These are phyloP conservation scores for Silene coronaria DNA, from an alignment of 179 eudicot genomes.

Conservation along the genomic window DNA sequence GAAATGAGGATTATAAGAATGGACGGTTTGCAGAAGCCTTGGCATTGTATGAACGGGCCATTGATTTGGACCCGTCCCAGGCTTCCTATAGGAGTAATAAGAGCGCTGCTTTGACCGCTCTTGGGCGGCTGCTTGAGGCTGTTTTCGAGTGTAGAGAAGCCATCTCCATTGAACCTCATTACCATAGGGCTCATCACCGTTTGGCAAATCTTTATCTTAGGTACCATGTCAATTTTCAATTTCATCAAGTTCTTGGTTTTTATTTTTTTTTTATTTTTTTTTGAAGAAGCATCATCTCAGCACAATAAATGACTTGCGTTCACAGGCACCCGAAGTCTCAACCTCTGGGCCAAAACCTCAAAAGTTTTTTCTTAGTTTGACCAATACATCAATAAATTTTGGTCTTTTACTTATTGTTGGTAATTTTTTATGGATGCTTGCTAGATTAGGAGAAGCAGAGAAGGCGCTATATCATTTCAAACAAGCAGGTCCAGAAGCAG, in stretches of 20 bases:
- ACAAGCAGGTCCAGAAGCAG: constrained; percentile 54
- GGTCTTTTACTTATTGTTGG: background rate
- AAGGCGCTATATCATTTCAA: constrained; percentile 53
- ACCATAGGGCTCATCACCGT: constrained; percentile 67
- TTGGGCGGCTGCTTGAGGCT: constrained; percentile 73
- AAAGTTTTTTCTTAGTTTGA: background rate
- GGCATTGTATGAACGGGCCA: constrained; percentile 60
- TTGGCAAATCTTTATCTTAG: constrained; percentile 68
- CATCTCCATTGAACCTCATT: constrained; percentile 49
- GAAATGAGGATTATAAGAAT: constrained; percentile 67
- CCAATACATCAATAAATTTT: background rate
- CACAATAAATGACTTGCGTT: no score
- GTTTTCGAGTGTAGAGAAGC: constrained; percentile 67
- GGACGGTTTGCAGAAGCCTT: constrained; percentile 77
- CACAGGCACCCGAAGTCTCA: no score
- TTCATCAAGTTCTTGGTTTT: background rate
- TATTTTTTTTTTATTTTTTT: background rate
- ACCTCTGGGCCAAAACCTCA: no score
- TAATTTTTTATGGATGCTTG: constrained; percentile 11
- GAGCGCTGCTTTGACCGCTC: constrained; percentile 70
- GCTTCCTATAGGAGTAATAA: constrained; percentile 70
- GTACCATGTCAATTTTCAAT: constrained; percentile 24
- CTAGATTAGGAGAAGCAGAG: constrained; percentile 70
- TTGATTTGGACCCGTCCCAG: constrained; percentile 48
- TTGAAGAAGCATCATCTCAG: no score